A percentile compares a stretch with the other conserved stretches of the same genome.
Conservation (phyloP, 2,329 filamentous ascomycete species). For the Colletotrichum magnum region DNA sequence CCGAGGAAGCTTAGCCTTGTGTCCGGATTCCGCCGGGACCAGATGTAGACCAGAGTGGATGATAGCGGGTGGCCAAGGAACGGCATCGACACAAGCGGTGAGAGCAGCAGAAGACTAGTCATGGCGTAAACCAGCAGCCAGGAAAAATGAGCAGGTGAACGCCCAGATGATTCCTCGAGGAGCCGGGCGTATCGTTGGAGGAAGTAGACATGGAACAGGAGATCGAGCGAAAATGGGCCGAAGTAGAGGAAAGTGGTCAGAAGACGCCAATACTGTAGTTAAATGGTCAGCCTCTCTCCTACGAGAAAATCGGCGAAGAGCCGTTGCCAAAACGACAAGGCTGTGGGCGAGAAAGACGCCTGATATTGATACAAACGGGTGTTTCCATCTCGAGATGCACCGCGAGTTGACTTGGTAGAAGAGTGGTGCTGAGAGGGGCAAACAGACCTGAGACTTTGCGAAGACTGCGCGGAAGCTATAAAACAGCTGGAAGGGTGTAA, state of each 20-base stretch:
- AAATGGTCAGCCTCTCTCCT: neutral
- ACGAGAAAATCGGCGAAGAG: too few relatives aligned
- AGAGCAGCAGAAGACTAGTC: constrained; percentile 82
- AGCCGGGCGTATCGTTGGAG: constrained; percentile 95
- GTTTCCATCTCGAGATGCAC: too few relatives aligned
- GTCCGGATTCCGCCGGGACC: constrained; percentile 94
- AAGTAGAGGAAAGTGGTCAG: constrained; percentile 98
- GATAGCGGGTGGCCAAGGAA: constrained; percentile 96
- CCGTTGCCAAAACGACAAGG: too few relatives aligned
- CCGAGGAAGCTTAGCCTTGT: constrained; percentile 91
- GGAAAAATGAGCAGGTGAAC: constrained; percentile 92
- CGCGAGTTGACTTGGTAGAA: neutral
- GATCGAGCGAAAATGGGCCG: constrained; percentile 91
- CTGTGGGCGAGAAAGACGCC: too few relatives aligned
- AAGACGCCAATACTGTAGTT: constrained; percentile 90
- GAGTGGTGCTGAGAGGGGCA: neutral
- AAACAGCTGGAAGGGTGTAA: constrained; percentile 95
- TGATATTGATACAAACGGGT: too few relatives aligned
- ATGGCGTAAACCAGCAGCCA: constrained; percentile 93
- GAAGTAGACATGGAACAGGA: constrained; percentile 98
- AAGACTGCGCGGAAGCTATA: constrained; percentile 96
- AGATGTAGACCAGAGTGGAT: constrained; percentile 96
- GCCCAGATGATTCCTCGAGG: constrained; percentile 93
- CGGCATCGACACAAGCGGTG: constrained; percentile 89
- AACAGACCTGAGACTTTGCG: constrained; percentile 86